Base-by-base conservation (phyloP, 768 basidiomycete species). In the Floccularia luteovirens region DNA sequence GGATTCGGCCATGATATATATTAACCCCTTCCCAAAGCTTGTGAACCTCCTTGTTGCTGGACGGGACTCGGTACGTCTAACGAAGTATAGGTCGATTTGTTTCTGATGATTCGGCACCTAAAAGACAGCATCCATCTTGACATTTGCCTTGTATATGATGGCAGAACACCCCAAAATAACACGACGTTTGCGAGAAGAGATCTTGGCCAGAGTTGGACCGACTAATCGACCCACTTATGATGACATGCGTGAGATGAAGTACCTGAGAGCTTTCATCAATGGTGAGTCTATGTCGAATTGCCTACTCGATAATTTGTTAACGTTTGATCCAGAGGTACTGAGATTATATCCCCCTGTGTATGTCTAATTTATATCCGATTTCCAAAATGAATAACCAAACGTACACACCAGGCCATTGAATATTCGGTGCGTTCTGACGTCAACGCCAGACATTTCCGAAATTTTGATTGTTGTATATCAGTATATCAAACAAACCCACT, bases 31-130 rank as follows among this genome's bases (percentile, higher is more conserved):
- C 31, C 31, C 21, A 37, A 37, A 51, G 50, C 48, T 58, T 3
- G 48, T 76, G n/a, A 78, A 78, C 45, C 71, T 79, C 31, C 55
- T 75, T 12, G 61, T 79, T 16, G 76, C 77, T 21, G 75, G 73
- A 5, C 63, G 75, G 20, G 79, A 81, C 43, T 80, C 77, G 2
- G 69, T 69, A 42, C 19, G 62, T 49, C 24, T 42, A 22, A 31
- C 13, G 8, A 10, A 2, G 30, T 20, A 22, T 37, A 14, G 34
- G 5, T 11, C 32, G 2, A 17, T 30, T 19, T 7, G 11, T 12
- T 12, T 36, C 20, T 22, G 21, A 24, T 43, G n/a, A 11, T 12
- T 23, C 22, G n/a, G 10, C 19, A 31, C 64, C 72, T 70, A 1
- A n/a, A 38, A 65, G 63, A 71, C 69, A 6, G 62, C 66, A 8